Percentiles rank a stretch among this genome's conserved stretches.
These are phyloP conservation scores for Cryphonectria radicalis DNA, from an alignment of 2,329 filamentous ascomycete species.

Conservation along the genomic window DNA sequence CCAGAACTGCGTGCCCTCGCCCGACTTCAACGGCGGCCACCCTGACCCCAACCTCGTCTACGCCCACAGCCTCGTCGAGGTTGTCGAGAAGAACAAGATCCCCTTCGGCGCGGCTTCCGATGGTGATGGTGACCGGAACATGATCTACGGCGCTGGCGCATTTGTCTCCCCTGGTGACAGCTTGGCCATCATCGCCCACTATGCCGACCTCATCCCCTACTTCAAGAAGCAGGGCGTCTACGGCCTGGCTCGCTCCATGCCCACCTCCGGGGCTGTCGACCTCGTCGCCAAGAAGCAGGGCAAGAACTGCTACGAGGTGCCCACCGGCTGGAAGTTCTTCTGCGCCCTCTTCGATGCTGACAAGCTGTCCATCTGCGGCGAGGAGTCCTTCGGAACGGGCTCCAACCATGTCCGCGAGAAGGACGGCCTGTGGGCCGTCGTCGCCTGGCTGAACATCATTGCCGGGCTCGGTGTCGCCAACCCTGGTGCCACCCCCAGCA, in stretches of 20 bases:
- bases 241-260: constrained; percentile 95
- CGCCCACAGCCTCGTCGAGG: constrained; percentile 90
- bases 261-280: constrained; percentile 93
- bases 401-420: constrained; percentile 99
- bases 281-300: constrained; percentile 94
- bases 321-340: constrained; percentile 99
- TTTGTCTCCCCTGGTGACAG: constrained; percentile 98
- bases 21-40: constrained; percentile 96
- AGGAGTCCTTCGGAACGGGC: constrained; percentile 97
- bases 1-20: constrained; percentile 90
- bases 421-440: constrained; percentile 95
- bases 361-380: constrained; percentile 97
- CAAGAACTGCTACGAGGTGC: constrained; percentile 91
- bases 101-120: constrained; percentile 97
- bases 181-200: constrained; percentile 96
- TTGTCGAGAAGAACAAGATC: constrained; percentile 86
- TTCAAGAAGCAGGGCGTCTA: constrained; percentile 98
- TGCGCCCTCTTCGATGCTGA: constrained; percentile 92
- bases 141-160: constrained; percentile 97
- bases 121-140: constrained; percentile 98
- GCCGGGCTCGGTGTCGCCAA: constrained; percentile 87
- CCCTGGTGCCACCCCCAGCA: constrained; percentile 81
- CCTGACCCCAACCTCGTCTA: constrained; percentile 98
- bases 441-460: constrained; percentile 98
- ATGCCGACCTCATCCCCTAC: constrained; percentile 95